Conservation (phyloP, 345 rosid species). For the Eucalyptus pauciflora region DNA sequence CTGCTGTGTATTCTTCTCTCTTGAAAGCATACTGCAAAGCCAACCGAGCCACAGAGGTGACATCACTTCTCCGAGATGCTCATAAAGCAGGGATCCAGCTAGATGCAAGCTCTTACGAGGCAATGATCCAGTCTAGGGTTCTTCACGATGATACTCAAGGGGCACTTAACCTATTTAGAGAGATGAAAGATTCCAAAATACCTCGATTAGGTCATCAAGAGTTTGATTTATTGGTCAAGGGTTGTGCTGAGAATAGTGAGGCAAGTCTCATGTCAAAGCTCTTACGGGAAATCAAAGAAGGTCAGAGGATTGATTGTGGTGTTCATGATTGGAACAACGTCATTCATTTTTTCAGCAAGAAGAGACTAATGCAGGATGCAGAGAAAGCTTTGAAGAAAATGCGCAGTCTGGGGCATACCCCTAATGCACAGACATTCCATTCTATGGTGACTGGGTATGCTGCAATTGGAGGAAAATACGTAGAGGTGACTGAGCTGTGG, state of each 20-base stretch:
- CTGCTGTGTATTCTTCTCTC: slow-evolving; percentile 64
- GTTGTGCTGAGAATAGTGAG: slow-evolving; percentile 51
- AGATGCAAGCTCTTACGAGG: slow-evolving; percentile 71
- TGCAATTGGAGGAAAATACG: slow-evolving; percentile 76
- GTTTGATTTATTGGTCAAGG: slow-evolving; percentile 56
- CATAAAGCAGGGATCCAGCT: slow-evolving; percentile 82
- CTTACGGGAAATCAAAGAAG: slow-evolving; percentile 69
- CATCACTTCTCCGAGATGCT: slow-evolving; percentile 74
- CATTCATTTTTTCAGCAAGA: slow-evolving; percentile 81
- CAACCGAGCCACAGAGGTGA: slow-evolving; percentile 44
- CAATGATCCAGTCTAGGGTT: slow-evolving; percentile 47
- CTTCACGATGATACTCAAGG: slow-evolving; percentile 62
- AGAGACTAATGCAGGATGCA: slow-evolving; percentile 90
- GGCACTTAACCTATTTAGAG: slow-evolving; percentile 64
- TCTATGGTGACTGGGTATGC: slow-evolving; percentile 92
- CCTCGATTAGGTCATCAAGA: slow-evolving; percentile 42
- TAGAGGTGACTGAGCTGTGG: slow-evolving; percentile 89
- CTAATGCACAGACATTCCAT: slow-evolving; percentile 94
- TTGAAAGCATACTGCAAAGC: slow-evolving; percentile 68
- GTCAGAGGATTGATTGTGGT: slow-evolving; percentile 56
- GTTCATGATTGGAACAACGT: slow-evolving; percentile 92
- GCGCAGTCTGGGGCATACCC: slow-evolving; percentile 71
- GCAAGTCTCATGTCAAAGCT: slow-evolving; percentile 84
- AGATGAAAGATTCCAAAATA: slow-evolving; percentile 67
- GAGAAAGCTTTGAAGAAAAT: slow-evolving; percentile 83